Evolutionary conservation across 2,329 filamentous ascomycete genomes (phyloP), one percentile per base, ranked within the genome.

Genomic region (Cladosporium halotolerans): DNA sequence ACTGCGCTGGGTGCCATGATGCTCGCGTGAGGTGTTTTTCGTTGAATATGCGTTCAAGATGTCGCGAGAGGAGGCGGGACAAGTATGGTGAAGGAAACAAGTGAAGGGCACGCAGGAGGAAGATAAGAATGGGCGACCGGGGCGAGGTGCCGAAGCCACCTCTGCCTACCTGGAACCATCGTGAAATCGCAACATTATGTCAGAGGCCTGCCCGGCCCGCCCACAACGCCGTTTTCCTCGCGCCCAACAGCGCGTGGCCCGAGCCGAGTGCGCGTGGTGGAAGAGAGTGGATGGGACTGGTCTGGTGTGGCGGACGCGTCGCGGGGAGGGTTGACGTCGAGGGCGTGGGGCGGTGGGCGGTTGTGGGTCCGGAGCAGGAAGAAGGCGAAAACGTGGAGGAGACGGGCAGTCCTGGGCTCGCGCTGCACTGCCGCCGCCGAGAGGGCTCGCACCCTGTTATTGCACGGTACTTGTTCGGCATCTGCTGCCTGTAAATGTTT

Each of bases 1-100:
- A 66, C 54, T 49, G 66, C 64, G 28, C 60, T 55, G 53, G 65
- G 63, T 39, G 66, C 61, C 68, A 70, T 70, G 52, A 23, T 63
- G 23, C 16, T n/a, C n/a, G 36, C n/a, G n/a, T 39, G 36, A 14
- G n/a, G n/a, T 9, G 32, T 43, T 8, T 2, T 8, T 4, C 28
- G 14, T 14, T 11, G 19, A 23, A n/a, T 8, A 39, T 5, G 31
- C 7, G 16, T n/a, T 44, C 19, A 11, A 11, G 10, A 9, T 32
- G 42, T 9, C 9, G 16, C 10, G 42, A 14, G 42, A 44, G 31
- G 42, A 11, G 13, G 23, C 19, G 42, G 14, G 1, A 23, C 11
- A 14, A 9, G 23, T 14, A 28, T 18, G 18, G 13, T 10, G 18
- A 3, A 28, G n/a, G 10, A 23, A 39, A 19, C n/a, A 42, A 10